These are phyloP conservation scores for Apophysomyces trapeziformis DNA, from an alignment of 371 early-diverging fungal species.

Conservation along the genomic window DNA sequence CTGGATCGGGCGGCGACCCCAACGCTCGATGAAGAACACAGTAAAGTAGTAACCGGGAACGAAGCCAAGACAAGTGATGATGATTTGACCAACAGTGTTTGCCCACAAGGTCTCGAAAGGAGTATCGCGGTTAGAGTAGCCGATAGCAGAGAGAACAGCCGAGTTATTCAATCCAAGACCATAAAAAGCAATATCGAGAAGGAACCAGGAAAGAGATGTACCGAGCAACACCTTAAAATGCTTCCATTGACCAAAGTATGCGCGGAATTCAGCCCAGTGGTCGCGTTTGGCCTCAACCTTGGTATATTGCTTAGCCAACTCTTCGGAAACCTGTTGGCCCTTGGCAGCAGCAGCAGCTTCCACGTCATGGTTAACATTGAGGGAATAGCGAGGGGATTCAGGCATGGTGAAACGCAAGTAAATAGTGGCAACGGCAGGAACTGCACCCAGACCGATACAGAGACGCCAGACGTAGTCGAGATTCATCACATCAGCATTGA, in stretches of 20 bases:
- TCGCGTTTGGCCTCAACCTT: slow-evolving; percentile 49
- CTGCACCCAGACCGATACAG: slow-evolving; percentile 75
- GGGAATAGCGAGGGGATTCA: slow-evolving; percentile 89
- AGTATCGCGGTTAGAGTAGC: slow-evolving; percentile 59
- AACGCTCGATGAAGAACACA: slow-evolving; percentile 75
- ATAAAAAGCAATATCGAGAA: slow-evolving; percentile 88
- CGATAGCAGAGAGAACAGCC: slow-evolving; percentile 72
- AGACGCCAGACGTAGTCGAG: slow-evolving; percentile 92
- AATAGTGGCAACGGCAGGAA: slow-evolving; percentile 85
- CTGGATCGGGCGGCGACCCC: slow-evolving; percentile 86
- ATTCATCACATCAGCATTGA: slow-evolving; percentile 64
- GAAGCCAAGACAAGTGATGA: slow-evolving; percentile 82
- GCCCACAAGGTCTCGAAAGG: slow-evolving; percentile 61
- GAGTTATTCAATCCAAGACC: slow-evolving; percentile 86
- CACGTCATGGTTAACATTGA: slow-evolving; percentile 74
- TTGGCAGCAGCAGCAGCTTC: slow-evolving; percentile 67
- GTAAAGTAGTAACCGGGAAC: slow-evolving; percentile 91
- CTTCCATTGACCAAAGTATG: slow-evolving; percentile 80
- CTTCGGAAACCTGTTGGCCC: slow-evolving; percentile 43
- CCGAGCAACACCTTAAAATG: slow-evolving; percentile 81
- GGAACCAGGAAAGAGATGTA: slow-evolving; percentile 82
- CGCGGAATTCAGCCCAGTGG: slow-evolving; percentile 68
- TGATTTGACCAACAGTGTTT: slow-evolving; percentile 78
- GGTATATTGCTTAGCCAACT: slow-evolving; percentile 40
- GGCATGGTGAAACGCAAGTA: slow-evolving; percentile 93